Percentiles rank a stretch among this genome's conserved stretches.
Conservation (phyloP, 2,329 filamentous ascomycete species). For the Xenosphaeropsis pyriputrescens region DNA sequence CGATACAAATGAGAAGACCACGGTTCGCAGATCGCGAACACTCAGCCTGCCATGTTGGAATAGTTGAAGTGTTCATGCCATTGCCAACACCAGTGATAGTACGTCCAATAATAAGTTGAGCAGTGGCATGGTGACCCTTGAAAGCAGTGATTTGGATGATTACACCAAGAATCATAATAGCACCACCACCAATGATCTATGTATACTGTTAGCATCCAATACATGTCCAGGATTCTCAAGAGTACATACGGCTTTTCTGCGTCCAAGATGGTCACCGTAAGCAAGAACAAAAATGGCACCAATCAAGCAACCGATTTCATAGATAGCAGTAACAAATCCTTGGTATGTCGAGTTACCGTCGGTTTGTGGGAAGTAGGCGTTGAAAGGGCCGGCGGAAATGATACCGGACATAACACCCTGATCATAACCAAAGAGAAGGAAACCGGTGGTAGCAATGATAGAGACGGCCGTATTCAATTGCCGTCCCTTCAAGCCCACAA, state of each 20-base stretch:
- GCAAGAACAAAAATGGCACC: slow-evolving; percentile 30
- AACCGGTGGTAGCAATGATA: slow-evolving; percentile 58
- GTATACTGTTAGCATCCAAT: slow-evolving; percentile 2
- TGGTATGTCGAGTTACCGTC: slow-evolving; percentile 24
- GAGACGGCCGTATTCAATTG: slow-evolving; percentile 56
- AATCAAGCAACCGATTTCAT: slow-evolving; percentile 38
- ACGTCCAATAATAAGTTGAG: slow-evolving; percentile 39
- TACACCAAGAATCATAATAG: slow-evolving; percentile 43
- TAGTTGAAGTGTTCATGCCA: slow-evolving; percentile 32
- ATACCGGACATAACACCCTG: slow-evolving; percentile 75
- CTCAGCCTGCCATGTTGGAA: slow-evolving; percentile 53
- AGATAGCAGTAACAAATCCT: slow-evolving; percentile 40
- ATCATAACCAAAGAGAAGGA: slow-evolving; percentile 81
- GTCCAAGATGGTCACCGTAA: slow-evolving; percentile 39
- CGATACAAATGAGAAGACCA: slow-evolving; percentile 33
- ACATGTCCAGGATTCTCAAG: slow-evolving; percentile 7
- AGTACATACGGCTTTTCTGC: slow-evolving; percentile 35
- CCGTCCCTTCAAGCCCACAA: slow-evolving; percentile 51
- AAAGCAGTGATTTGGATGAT: slow-evolving; percentile 23
- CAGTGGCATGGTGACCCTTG: slow-evolving; percentile 21
- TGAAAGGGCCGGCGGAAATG: slow-evolving; percentile 55
- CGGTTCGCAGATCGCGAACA: slow-evolving; percentile 23
- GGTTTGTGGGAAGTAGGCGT: slow-evolving; percentile 66
- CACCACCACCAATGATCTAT: slow-evolving; percentile 37
- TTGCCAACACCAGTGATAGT: slow-evolving; percentile 34